A percentile compares a stretch with the other conserved stretches of the same genome.
Conservation (phyloP, 495 filamentous ascomycete species). For the Penicillium lividum region DNA sequence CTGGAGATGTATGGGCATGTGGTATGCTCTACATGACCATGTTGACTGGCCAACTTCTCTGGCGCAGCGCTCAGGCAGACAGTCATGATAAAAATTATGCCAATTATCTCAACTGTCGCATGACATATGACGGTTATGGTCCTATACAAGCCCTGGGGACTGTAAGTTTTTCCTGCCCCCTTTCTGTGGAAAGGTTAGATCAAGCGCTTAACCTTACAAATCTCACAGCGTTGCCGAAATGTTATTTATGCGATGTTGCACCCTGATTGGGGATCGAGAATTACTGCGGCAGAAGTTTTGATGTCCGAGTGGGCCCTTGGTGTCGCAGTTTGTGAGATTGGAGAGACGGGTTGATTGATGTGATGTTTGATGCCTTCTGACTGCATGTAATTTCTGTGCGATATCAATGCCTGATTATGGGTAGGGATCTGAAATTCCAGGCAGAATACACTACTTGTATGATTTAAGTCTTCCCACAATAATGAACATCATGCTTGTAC, state of each 20-base stretch:
- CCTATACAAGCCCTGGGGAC: neutral
- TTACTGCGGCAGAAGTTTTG: slow-evolving; percentile 84
- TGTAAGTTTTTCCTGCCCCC: neutral
- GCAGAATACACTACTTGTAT: too few relatives aligned
- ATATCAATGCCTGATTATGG: too few relatives aligned
- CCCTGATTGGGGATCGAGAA: slow-evolving; percentile 71
- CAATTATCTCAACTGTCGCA: neutral
- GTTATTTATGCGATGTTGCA: slow-evolving; percentile 94
- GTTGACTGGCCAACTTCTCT: slow-evolving; percentile 16
- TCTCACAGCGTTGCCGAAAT: slow-evolving; percentile 63
- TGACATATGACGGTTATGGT: neutral
- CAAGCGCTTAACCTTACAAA: neutral
- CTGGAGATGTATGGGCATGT: slow-evolving; percentile 25
- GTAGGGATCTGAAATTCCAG: too few relatives aligned
- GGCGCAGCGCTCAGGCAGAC: slow-evolving; percentile 2
- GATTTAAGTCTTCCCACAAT: too few relatives aligned
- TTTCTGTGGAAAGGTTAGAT: neutral
- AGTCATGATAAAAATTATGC: neutral
- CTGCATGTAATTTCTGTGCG: neutral
- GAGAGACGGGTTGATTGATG: slow-evolving; percentile 42
- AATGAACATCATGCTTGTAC: too few relatives aligned
- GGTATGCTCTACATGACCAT: slow-evolving; percentile 24
- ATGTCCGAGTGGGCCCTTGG: slow-evolving; percentile 90
- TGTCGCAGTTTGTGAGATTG: slow-evolving; percentile 84
- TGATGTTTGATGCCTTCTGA: neutral